Evolutionary conservation across 371 early-diverging fungal genomes (phyloP).

Genomic region (Batrachochytrium dendrobatidis): DNA sequence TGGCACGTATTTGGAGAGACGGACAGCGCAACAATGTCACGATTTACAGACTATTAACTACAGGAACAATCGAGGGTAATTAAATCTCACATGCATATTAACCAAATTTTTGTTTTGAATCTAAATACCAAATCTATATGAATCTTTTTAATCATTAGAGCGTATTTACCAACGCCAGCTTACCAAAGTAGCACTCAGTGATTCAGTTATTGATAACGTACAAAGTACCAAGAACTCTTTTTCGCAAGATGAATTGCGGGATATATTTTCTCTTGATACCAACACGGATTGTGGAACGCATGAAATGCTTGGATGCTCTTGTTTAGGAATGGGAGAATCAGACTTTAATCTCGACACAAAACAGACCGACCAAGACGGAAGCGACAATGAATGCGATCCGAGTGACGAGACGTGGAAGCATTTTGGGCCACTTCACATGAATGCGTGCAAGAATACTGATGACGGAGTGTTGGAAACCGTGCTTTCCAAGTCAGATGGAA

Average conservation of each 20-base stretch:
- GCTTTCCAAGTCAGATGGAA: neutral
- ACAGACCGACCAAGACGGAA: neutral
- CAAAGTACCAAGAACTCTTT: conserved; percentile 21
- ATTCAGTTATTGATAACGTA: conserved; percentile 36
- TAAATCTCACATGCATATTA: neutral
- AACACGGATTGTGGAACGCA: conserved; percentile 40
- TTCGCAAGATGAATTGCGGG: conserved; percentile 32
- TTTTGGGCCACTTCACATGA: neutral
- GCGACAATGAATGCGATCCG: neutral
- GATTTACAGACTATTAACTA: conserved; percentile 53
- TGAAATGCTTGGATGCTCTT: conserved; percentile 21
- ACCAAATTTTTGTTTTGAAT: conserved; percentile 1
- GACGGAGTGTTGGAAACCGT: neutral
- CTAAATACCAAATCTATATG: no score
- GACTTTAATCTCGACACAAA: neutral
- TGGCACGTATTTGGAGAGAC: conserved; percentile 62
- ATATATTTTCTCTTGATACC: conserved; percentile 42
- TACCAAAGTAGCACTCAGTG: conserved; percentile 43
- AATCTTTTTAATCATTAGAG: no score
- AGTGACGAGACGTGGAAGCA: no score
- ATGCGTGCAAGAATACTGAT: neutral
- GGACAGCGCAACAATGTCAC: conserved; percentile 54
- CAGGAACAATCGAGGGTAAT: conserved; percentile 45
- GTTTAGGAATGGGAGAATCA: neutral
- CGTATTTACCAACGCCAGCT: conserved; percentile 55